phyloP scores from a whole-genome alignment of 2,329 filamentous ascomycete species.

The Aspergillus tubingensis region DNA sequence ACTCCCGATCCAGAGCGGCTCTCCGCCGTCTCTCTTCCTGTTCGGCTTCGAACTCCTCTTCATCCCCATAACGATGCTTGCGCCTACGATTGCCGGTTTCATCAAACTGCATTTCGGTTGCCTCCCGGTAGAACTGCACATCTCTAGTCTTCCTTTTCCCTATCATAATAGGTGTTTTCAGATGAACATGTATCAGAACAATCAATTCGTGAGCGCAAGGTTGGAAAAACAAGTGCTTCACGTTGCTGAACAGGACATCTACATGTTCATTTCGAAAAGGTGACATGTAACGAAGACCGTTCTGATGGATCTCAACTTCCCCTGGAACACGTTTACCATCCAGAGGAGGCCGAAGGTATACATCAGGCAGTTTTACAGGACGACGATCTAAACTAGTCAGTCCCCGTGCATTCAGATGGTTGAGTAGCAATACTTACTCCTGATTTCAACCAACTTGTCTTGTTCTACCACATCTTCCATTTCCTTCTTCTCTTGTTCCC shows the following conservation, averaged over 20 bases:
- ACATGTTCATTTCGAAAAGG: conserved; percentile 79
- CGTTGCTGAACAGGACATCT: conserved; percentile 95
- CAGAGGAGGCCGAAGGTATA: conserved; percentile 92
- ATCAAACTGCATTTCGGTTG: conserved; percentile 97
- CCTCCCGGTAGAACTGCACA: conserved; percentile 96
- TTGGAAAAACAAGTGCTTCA: conserved; percentile 98
- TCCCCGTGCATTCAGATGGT: background rate
- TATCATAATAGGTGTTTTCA: conserved; percentile 97
- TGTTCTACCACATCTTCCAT: conserved; percentile 99
- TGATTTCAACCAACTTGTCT: conserved; percentile 92
- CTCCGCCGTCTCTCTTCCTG: conserved; percentile 92
- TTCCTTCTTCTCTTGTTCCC: conserved; percentile 98
- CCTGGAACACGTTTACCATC: conserved; percentile 96
- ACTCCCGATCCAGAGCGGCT: conserved; percentile 90
- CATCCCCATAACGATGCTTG: conserved; percentile 95
- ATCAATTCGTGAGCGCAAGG: conserved; percentile 95
- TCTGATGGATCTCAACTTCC: conserved; percentile 96
- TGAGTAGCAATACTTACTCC: conserved; percentile 63
- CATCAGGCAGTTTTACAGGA: conserved; percentile 85
- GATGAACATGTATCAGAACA: conserved; percentile 95
- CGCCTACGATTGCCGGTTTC: conserved; percentile 97
- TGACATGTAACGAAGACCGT: conserved; percentile 93
- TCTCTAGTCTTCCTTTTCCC: conserved; percentile 99
- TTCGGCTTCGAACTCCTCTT: conserved; percentile 98
- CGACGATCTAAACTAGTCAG: conserved; percentile 72